Percentiles rank a stretch among this genome's conserved stretches.
These are phyloP conservation scores for Tillandsia leiboldiana DNA, from an alignment of 176 grass and related monocot species.

Conservation along the genomic window DNA sequence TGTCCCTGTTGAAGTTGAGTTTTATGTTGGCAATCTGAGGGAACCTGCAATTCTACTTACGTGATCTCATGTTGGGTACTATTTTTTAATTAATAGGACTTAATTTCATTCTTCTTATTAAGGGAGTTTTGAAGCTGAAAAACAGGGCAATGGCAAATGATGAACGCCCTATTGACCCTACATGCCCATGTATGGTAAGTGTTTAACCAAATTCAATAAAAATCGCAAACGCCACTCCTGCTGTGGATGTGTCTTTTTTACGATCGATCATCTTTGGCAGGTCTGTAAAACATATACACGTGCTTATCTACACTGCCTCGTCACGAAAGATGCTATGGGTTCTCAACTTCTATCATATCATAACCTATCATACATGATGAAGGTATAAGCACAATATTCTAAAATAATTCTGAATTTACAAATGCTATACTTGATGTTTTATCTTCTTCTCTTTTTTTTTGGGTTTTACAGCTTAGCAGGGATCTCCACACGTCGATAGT, in stretches of 20 bases:
- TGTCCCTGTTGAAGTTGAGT: neutral
- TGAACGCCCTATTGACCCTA: constrained; percentile 83
- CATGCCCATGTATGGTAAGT: constrained; percentile 85
- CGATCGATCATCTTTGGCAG: constrained; percentile 24
- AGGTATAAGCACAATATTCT: constrained; percentile 36
- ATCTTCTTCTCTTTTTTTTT: constrained; percentile 10
- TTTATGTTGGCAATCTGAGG: neutral
- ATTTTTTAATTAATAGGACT: constrained; percentile 7
- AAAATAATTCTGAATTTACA: neutral
- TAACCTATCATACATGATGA: constrained; percentile 87
- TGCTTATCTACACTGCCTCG: constrained; percentile 80
- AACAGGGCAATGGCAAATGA: constrained; percentile 83
- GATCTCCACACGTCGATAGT: constrained; percentile 87
- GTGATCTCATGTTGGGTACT: neutral
- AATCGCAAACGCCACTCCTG: neutral
- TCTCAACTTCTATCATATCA: constrained; percentile 91
- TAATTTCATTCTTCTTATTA: constrained; percentile 7
- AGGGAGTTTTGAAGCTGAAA: constrained; percentile 94
- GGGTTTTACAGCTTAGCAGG: constrained; percentile 63
- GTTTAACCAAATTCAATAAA: neutral
- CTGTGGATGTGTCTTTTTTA: neutral
- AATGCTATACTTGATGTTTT: neutral
- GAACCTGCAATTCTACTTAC: neutral
- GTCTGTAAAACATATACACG: constrained; percentile 88
- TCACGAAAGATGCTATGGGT: constrained; percentile 92